Percentiles rank a stretch among this genome's conserved stretches.
These are phyloP conservation scores for Pseudogymnoascus sp. DNA, from an alignment of 2,329 filamentous ascomycete species.

Conservation along the genomic window DNA sequence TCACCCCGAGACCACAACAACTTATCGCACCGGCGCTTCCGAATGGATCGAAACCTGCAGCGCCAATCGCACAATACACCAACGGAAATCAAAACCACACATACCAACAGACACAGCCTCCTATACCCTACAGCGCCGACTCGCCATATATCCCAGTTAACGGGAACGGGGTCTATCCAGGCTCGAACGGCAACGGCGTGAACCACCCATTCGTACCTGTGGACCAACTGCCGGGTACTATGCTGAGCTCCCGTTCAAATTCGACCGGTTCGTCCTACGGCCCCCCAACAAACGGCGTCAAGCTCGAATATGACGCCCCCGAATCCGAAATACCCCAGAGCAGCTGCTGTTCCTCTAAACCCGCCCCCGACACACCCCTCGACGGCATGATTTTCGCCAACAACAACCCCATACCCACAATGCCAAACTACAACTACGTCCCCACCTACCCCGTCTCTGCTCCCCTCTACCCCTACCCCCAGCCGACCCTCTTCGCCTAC, in stretches of 20 bases:
- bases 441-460: neutral
- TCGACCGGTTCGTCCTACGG: neutral
- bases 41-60: neutral
- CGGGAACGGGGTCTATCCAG: neutral
- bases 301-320: neutral
- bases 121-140: neutral
- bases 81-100: neutral
- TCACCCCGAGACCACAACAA: slow-evolving; percentile 24
- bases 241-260: neutral
- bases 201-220: neutral
- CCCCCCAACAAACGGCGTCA: slow-evolving; percentile 9
- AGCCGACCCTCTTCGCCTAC: slow-evolving; percentile 43
- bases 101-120: neutral
- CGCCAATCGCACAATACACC: neutral
- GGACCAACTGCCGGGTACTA: neutral
- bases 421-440: slow-evolving; percentile 13
- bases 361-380: slow-evolving; percentile 13
- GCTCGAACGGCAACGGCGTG: neutral
- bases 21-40: slow-evolving; percentile 13
- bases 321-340: slow-evolving; percentile 17
- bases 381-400: slow-evolving; percentile 19
- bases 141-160: neutral
- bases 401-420: slow-evolving; percentile 16
- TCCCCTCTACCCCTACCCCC: slow-evolving; percentile 26
- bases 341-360: slow-evolving; percentile 34